Conservation (phyloP, 306 rosid species). For the Lithocarpus polystachyus region DNA sequence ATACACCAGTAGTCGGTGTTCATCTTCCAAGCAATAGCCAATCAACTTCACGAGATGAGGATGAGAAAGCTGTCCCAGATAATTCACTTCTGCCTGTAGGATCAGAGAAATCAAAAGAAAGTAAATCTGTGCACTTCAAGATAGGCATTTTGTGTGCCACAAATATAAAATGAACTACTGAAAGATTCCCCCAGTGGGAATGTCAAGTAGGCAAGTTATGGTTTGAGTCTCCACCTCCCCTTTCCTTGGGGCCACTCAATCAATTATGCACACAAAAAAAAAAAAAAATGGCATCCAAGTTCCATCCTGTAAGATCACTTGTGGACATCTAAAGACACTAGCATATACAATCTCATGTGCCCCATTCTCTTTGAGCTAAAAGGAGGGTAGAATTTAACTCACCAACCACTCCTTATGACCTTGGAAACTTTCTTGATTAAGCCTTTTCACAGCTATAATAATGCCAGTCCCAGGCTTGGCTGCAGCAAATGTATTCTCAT, state of each 20-base stretch:
- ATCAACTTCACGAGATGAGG: slow-evolving; percentile 63
- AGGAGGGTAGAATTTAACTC: slow-evolving; percentile 24
- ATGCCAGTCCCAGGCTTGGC: slow-evolving; percentile 62
- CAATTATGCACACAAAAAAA: too few relatives aligned
- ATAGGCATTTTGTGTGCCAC: background rate
- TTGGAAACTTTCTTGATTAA: slow-evolving; percentile 49
- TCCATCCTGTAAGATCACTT: background rate
- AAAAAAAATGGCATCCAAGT: background rate
- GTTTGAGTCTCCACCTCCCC: too few relatives aligned
- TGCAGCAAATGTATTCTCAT: slow-evolving; percentile 46
- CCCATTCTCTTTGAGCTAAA: background rate
- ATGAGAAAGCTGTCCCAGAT: slow-evolving; percentile 60
- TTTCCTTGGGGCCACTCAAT: too few relatives aligned
- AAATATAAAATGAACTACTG: background rate
- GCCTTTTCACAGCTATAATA: slow-evolving; percentile 65
- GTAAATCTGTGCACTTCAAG: background rate
- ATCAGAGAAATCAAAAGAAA: background rate
- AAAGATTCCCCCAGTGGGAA: background rate
- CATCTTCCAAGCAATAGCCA: slow-evolving; percentile 64
- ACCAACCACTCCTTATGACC: slow-evolving; percentile 79
- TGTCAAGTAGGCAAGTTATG: background rate
- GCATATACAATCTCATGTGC: background rate
- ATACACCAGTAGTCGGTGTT: slow-evolving; percentile 54
- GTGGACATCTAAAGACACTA: background rate
- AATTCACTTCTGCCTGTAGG: slow-evolving; percentile 56